Evolutionary conservation across 148 eudicot species (phyloP).

Genomic region (Dysphania ambrosioides): DNA sequence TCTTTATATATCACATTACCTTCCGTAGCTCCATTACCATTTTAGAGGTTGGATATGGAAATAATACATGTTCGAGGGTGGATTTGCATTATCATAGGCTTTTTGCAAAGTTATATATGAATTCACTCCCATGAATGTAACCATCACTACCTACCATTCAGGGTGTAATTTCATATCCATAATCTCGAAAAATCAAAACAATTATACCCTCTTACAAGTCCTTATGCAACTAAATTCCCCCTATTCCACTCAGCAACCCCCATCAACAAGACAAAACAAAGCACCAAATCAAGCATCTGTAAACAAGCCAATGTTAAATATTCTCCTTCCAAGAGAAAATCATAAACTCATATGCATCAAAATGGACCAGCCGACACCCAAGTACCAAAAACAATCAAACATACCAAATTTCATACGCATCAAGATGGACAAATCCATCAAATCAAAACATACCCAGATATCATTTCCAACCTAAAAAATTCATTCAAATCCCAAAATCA

Average conservation of each 20-base stretch:
- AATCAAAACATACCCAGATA: too few species aligned
- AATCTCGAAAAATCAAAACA: too few species aligned
- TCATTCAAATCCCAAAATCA: not conserved
- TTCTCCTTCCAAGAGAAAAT: not conserved
- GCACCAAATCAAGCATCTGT: slow-evolving; percentile 1
- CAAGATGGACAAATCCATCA: too few species aligned
- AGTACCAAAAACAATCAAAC: not conserved
- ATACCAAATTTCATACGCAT: not conserved
- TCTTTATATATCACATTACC: too few species aligned
- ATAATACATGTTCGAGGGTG: too few species aligned
- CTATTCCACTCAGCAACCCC: not conserved
- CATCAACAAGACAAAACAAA: slow-evolving; percentile 4
- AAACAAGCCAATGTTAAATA: not conserved
- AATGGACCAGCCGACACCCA: not conserved
- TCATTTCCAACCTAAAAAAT: not conserved
- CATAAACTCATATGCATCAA: not conserved
- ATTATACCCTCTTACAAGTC: too few species aligned
- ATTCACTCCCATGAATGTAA: too few species aligned
- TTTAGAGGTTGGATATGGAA: too few species aligned
- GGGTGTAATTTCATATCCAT: too few species aligned
- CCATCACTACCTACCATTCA: not conserved
- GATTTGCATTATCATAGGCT: too few species aligned
- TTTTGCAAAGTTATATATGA: not conserved
- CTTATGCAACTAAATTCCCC: too few species aligned
- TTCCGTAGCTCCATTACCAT: too few species aligned